Base-by-base conservation (phyloP, 495 filamentous ascomycete genomes). In the Clavariopsis aquatica region DNA sequence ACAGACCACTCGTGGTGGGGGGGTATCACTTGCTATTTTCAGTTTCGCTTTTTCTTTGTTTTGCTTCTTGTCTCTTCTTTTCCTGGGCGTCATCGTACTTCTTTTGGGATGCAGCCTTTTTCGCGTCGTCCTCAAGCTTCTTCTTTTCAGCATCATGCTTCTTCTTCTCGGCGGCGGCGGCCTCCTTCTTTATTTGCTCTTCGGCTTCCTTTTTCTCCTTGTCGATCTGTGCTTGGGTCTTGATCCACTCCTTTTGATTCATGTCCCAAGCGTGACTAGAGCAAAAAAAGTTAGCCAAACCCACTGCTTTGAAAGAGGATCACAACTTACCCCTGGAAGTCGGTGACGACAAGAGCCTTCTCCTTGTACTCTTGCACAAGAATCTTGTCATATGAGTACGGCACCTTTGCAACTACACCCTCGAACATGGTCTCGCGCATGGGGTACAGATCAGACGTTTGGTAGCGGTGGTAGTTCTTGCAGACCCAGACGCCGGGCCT, bases 401-500 rank as follows among this genome's bases (percentile, higher is more conserved):
- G 87, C 13, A 90, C 82, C 70, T 82, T 83, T 51, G 82, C 84
- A 13, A 76, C 69, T 0, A 83, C 80, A 7, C 84, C 85, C 68
- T 90, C 86, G 60, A 85, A 90, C 5, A 77, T 77, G 1, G 82
- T 84, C 62, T 80, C 77, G 23, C 84, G 77, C 72, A 85, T 69
- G 0, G 83, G 83, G 68, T 79, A 84, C 0, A 85, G 72, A 59
- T 84, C 81, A 6, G 66, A 69, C 17, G 75, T 78, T 6, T 57
- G 23, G 51, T 94, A 96, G 12, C 79, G 77, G 73, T 96, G 91
- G 70, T 81, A 82, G 67, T 94, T 92, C 80, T 94, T 94, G 73
- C 90, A 93, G 69, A 83, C 85, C 86, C 87, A 89, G n/a, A 89
- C 75, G 1, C 86, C 85, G 1, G 88, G 88, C 26, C 66, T 31